Base-by-base conservation (phyloP, 768 basidiomycete species). In the button mushroom (Agaricus bisporus) region DNA sequence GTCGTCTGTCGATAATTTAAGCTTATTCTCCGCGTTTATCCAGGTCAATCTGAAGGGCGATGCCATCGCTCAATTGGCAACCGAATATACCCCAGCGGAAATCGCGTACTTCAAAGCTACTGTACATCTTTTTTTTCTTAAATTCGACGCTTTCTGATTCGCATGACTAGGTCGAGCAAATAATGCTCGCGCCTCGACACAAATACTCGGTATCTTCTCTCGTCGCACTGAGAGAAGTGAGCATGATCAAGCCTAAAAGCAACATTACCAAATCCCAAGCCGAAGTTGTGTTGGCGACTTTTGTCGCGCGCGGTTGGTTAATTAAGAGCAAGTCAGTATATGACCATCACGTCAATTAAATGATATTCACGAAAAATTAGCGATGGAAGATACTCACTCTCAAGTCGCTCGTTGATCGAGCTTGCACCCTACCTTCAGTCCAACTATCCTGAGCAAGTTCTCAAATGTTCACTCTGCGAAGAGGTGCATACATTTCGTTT, bases 71-170 rank as follows among this genome's bases (percentile, higher is more conserved):
- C 91, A 91, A 63, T 68, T 89, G 64, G 92, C 91, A 3, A 91
- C 90, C 0, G 88, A 90, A 38, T 95, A 93, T 62, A 79, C 78
- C 1, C 73, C 89, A 0, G 70, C 73, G 29, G 92, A 95, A 67
- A 92, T 94, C 48, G 74, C 82, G 0, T 94, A 82, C 70, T 94
- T 93, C 76, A 91, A 85, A 70, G 82, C 82, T 4, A 73, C 94
- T 55, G 92, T 91, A 63, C 55, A 85, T 69, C 22, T 26, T 47
- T 49, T 17, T 37, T n/a, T n/a, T n/a, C n/a, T n/a, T n/a, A n/a
- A n/a, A n/a, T n/a, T n/a, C n/a, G n/a, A n/a, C n/a, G n/a, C n/a
- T 54, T 38, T 26, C 29, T n/a, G 11, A 3, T 32, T 51, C 29
- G n/a, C 17, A n/a, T 18, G 20, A 4, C 11, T 60, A 95, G 92